Evolutionary conservation across 1,284 basidiomycete species (phyloP).

Genomic region (Tilletia indica): DNA sequence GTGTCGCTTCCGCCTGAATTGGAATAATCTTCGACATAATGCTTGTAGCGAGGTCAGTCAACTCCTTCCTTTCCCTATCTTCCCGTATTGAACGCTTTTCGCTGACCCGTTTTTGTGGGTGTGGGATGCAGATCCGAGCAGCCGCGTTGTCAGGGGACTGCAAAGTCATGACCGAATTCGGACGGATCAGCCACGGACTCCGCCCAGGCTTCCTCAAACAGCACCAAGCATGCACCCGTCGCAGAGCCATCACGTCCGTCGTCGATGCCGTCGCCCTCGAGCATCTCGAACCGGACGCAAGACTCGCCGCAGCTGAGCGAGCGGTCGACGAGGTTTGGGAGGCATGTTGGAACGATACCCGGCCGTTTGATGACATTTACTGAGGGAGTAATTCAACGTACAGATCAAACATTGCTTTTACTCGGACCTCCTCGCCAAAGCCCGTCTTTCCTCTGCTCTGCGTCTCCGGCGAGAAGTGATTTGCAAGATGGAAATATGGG

Average conservation of each 20-base stretch:
- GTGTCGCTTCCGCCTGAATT: slow-evolving; percentile 88
- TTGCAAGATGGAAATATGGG: no score
- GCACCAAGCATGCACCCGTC: slow-evolving; percentile 88
- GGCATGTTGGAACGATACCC: slow-evolving; percentile 88
- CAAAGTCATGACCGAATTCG: slow-evolving; percentile 74
- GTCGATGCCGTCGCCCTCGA: slow-evolving; percentile 46
- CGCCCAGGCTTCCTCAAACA: slow-evolving; percentile 83
- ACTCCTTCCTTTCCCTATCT: not conserved
- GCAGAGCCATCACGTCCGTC: slow-evolving; percentile 80
- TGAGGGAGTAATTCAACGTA: not conserved
- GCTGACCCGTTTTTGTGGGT: not conserved
- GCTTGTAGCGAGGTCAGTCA: slow-evolving; percentile 84
- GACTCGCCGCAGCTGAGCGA: slow-evolving; percentile 71
- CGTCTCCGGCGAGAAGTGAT: no score
- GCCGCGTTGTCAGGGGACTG: slow-evolving; percentile 92
- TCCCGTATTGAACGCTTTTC: not conserved
- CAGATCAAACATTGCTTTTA: no score
- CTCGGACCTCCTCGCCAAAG: no score
- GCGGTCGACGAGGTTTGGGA: slow-evolving; percentile 96
- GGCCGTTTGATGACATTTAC: slow-evolving; percentile 89
- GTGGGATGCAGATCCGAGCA: slow-evolving; percentile 73
- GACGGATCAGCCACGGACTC: slow-evolving; percentile 59
- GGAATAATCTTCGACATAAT: slow-evolving; percentile 84
- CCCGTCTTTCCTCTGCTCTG: no score
- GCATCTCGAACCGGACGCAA: slow-evolving; percentile 70